These are phyloP conservation scores for Colletotrichum sp. DNA, from an alignment of 2,329 filamentous ascomycete species.

Conservation along the genomic window DNA sequence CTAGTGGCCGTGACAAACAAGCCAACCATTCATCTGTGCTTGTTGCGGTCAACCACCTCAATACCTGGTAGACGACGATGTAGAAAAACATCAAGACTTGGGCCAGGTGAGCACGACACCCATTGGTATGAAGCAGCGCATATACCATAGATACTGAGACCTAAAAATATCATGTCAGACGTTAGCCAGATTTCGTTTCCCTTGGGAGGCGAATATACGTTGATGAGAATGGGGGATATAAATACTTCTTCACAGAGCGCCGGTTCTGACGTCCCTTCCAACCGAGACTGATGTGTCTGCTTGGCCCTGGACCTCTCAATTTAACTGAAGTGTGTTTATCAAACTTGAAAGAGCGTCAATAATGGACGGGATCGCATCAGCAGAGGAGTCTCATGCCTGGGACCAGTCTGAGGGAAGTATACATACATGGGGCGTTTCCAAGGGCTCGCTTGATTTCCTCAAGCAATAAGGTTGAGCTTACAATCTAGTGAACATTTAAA, in stretches of 20 bases:
- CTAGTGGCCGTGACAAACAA: accelerated
- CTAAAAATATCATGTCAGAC: background rate
- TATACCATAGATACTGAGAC: background rate
- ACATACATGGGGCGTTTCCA: background rate
- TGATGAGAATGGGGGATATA: background rate
- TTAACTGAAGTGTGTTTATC: accelerated
- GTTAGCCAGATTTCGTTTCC: too few relatives aligned
- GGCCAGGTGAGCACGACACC: background rate
- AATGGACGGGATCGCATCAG: background rate
- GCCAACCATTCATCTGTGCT: background rate
- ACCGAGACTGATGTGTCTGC: accelerated
- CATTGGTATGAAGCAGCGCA: background rate
- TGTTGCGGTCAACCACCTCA: background rate
- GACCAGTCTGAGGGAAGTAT: accelerated
- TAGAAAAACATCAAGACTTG: background rate
- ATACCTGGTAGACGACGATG: background rate
- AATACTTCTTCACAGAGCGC: accelerated
- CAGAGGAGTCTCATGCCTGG: background rate
- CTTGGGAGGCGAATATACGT: background rate
- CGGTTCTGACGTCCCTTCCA: background rate
- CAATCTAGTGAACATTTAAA: too few relatives aligned
- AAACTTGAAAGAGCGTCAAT: background rate
- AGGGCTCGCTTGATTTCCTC: background rate
- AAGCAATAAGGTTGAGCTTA: background rate
- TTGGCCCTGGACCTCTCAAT: accelerated